These are phyloP conservation scores for Hirsutella minnesotensis DNA, from an alignment of 2,329 filamentous ascomycete species.

Conservation along the genomic window DNA sequence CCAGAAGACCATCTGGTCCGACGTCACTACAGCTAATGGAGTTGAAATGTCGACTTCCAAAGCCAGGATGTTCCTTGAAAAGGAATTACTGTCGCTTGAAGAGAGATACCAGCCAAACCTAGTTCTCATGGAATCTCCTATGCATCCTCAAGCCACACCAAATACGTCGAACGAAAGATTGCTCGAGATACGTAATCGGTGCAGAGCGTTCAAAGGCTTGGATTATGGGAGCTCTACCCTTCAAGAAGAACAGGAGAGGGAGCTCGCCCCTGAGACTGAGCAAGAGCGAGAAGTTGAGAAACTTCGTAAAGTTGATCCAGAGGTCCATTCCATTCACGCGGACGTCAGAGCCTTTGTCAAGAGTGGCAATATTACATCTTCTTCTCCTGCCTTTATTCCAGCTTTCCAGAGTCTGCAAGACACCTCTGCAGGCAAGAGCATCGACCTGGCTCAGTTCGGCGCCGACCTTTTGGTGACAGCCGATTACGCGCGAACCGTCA, in stretches of 20 bases:
- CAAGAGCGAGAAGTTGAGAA: conserved; percentile 43
- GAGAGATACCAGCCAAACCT: background rate
- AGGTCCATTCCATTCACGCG: background rate
- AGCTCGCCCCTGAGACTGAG: conserved; percentile 52
- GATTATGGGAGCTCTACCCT: background rate
- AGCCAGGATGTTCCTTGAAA: background rate
- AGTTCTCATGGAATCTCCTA: no score
- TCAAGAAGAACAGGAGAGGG: conserved; percentile 13
- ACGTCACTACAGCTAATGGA: background rate
- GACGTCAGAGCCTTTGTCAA: background rate
- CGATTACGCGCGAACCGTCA: background rate
- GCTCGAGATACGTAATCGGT: background rate
- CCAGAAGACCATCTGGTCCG: background rate
- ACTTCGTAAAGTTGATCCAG: conserved; percentile 16
- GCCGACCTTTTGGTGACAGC: background rate
- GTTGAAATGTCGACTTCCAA: background rate
- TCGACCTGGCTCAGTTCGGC: no score
- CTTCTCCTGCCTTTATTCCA: no score
- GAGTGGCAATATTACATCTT: no score
- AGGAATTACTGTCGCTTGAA: conserved; percentile 1
- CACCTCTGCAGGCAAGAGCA: no score
- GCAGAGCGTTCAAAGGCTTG: conserved; percentile 5
- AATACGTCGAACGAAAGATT: no score
- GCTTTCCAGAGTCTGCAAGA: no score
- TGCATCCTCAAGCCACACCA: no score